A percentile compares a stretch with the other conserved stretches of the same genome.
phyloP scores from a whole-genome alignment of 148 eudicot genomes.

The Euryodendron excelsum region DNA sequence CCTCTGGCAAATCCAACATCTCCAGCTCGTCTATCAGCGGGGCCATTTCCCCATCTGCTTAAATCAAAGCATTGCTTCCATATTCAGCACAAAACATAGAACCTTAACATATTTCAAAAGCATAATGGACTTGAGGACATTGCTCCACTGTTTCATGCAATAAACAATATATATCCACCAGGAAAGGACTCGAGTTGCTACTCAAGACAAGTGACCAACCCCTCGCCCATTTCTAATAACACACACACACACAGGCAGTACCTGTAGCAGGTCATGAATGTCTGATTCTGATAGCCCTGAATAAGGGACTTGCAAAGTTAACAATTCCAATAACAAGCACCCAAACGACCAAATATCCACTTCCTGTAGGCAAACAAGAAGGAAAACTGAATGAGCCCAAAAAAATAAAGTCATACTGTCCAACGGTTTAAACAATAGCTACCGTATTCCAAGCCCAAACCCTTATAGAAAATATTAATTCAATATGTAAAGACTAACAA shows the following conservation, averaged over 20 bases:
- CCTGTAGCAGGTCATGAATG: constrained; percentile 63
- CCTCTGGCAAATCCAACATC: constrained; percentile 29
- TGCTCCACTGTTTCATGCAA: not conserved
- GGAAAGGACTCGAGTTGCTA: too few relatives aligned
- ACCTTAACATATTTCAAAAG: not conserved
- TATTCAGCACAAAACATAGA: not conserved
- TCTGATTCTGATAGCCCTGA: constrained; percentile 59
- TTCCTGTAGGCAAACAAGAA: constrained; percentile 52
- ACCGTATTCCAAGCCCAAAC: too few relatives aligned
- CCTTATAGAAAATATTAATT: too few relatives aligned
- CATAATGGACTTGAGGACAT: not conserved
- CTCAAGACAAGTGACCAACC: too few relatives aligned
- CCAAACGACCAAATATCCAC: constrained; percentile 99
- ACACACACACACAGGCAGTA: constrained; percentile 23
- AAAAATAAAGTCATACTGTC: not conserved
- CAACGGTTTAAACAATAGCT: too few relatives aligned
- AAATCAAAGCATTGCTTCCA: constrained; percentile 9
- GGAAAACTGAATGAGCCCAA: not conserved
- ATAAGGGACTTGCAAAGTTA: constrained; percentile 81
- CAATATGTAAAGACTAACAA: too few relatives aligned
- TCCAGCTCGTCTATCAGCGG: constrained; percentile 55
- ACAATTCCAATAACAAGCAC: constrained; percentile 75
- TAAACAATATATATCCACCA: not conserved
- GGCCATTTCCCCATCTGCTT: constrained; percentile 78
- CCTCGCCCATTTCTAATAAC: too few relatives aligned